Base-by-base conservation (phyloP, 495 filamentous ascomycete genomes). In the Aspergillus sparsus region DNA sequence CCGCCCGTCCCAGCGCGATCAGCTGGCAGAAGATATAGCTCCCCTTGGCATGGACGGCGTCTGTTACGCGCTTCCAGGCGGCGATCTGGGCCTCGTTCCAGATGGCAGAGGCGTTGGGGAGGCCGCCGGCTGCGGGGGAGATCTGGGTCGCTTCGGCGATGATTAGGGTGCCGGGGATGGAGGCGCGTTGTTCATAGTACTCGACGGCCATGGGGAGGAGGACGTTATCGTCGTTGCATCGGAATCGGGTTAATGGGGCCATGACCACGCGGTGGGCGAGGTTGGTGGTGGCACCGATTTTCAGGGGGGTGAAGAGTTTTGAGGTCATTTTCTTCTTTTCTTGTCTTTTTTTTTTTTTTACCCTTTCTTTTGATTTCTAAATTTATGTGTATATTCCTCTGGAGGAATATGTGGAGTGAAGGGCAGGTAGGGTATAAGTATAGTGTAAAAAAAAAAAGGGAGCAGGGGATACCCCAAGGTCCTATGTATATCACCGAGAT, bases 141-240 rank as follows among this genome's bases (percentile, higher is more conserved):
- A 91, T 84, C 57, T 85, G 77, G 8, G 87, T 86, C 2, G 77
- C 88, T 71, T 93, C 88, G n/a, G 79, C 79, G 49, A 77, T 72
- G 37, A 86, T 69, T 12, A 85, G 64, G 8, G 84, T 75, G 0
- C 80, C 79, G 7, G 82, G 82, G 1, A 72, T 67, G 0, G 77
- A 67, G 6, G 80, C 73, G 6, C 83, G 71, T 57, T 86, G 81
- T 0, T 55, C 50, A 61, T 86, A 85, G 74, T 85, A 84, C 49
- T 82, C 73, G 36, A 57, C 64, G 11, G 76, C 59, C 7, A 78
- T 36, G 12, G 68, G 55, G 39, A 68, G 55, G 34, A 79, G 77
- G 18, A 70, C 57, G 60, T 58, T 58, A 8, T 71, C 52, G 11
- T 73, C 68, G 31, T 62, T 63, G 32, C 69, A 71, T 6, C 82